phyloP scores from a whole-genome alignment of 2,329 filamentous ascomycete genomes.

The Emericellopsis cladophorae region DNA sequence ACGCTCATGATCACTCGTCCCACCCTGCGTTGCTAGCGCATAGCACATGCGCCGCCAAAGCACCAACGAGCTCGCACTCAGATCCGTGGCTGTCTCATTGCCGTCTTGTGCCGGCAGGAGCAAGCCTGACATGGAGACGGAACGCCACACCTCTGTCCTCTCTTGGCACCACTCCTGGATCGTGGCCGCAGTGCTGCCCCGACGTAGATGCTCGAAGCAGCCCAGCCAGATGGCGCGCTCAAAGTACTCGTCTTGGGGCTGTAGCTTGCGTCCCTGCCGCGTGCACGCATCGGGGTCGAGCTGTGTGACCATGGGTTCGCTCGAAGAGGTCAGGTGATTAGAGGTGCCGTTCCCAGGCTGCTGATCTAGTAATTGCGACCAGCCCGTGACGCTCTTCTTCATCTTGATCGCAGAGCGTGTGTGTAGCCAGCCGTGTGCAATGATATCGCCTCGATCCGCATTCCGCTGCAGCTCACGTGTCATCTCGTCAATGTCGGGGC shows the following conservation, averaged over 20 bases:
- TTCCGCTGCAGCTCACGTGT: constrained; percentile 64
- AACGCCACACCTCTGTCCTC: constrained; percentile 80
- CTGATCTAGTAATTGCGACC: constrained; percentile 52
- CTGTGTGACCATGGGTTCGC: constrained; percentile 64
- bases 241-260: constrained; percentile 75
- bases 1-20: constrained; percentile 65
- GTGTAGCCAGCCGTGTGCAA: constrained; percentile 84
- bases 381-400: constrained; percentile 66
- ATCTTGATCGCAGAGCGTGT: constrained; percentile 84
- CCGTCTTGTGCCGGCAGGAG: constrained; percentile 41
- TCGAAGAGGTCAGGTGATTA: constrained; percentile 44
- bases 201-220: constrained; percentile 85
- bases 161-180: constrained; percentile 81
- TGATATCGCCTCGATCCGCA: constrained; percentile 67
- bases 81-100: constrained; percentile 14
- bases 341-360: constrained; percentile 42
- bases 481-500: constrained; percentile 61
- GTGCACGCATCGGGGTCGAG: constrained; percentile 85
- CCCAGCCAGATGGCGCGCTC: constrained; percentile 86
- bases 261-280: constrained; percentile 63
- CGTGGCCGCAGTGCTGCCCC: constrained; percentile 61
- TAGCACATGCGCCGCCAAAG: constrained; percentile 73
- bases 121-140: constrained; percentile 65
- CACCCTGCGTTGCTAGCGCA: constrained; percentile 54
- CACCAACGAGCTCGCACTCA: constrained; percentile 31